Evolutionary conservation across 75 land plant genomes (phyloP).

Genomic region (Ceratopteris richardii): DNA sequence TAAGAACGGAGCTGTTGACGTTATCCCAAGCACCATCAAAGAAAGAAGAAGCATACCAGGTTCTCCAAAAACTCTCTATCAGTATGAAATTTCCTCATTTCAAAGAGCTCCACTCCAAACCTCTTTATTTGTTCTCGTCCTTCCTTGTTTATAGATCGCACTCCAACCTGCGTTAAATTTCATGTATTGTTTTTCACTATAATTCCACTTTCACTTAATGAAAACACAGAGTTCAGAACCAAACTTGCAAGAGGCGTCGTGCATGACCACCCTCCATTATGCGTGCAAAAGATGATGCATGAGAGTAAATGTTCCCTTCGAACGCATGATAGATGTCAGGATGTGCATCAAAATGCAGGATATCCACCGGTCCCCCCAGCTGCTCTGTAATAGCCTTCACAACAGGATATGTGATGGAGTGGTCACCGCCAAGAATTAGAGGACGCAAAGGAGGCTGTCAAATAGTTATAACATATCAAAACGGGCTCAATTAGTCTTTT

Average conservation of each 20-base stretch:
- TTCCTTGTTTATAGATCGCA: slow-evolving; percentile 86
- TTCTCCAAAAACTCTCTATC: slow-evolving; percentile 67
- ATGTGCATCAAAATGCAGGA: slow-evolving; percentile 98
- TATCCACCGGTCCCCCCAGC: slow-evolving; percentile 88
- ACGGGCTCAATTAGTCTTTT: too few species aligned
- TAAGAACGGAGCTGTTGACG: too few species aligned
- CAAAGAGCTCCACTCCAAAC: slow-evolving; percentile 95
- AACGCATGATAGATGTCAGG: slow-evolving; percentile 91
- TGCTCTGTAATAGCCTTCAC: slow-evolving; percentile 92
- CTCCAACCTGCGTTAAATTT: slow-evolving; percentile 55
- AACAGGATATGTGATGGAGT: slow-evolving; percentile 89
- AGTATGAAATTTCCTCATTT: slow-evolving; percentile 84
- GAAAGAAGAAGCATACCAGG: slow-evolving; percentile 67
- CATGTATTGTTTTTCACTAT: background rate
- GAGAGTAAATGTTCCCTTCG: slow-evolving; percentile 96
- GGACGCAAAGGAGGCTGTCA: slow-evolving; percentile 72
- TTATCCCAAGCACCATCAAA: too few species aligned
- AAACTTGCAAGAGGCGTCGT: slow-evolving; percentile 85
- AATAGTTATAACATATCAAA: slow-evolving; percentile 1
- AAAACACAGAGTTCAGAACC: background rate
- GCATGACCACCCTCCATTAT: slow-evolving; percentile 99
- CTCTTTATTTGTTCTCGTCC: slow-evolving; percentile 87
- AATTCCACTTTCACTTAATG: background rate
- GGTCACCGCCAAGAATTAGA: slow-evolving; percentile 90
- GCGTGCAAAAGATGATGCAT: slow-evolving; percentile 97